Percentiles rank a stretch among this genome's conserved stretches.
Conservation (phyloP, 2,329 filamentous ascomycete genomes). For the Sporothrix variecibatus region DNA sequence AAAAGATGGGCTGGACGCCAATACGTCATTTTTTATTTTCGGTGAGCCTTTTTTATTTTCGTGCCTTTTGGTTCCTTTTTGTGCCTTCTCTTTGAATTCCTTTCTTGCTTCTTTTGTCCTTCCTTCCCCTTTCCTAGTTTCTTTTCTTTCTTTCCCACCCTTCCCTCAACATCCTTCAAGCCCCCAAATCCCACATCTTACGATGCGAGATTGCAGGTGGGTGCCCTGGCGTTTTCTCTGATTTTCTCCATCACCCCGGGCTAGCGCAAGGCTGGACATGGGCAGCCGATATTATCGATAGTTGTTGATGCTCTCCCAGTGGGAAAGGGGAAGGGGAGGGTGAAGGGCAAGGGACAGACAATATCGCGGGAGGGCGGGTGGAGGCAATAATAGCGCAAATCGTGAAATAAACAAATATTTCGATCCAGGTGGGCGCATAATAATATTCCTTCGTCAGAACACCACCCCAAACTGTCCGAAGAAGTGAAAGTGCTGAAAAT, state of each 20-base stretch:
- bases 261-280: not conserved
- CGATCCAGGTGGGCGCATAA: not conserved
- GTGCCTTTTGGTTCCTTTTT: not conserved
- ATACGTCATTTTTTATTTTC: conserved; percentile 9
- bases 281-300: not conserved
- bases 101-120: not conserved
- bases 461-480: not conserved
- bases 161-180: not conserved
- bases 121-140: not conserved
- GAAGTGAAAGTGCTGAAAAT: not conserved
- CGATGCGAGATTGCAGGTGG: conserved; percentile 3
- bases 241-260: not conserved
- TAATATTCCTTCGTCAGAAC: not conserved
- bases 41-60: not conserved
- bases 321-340: not conserved
- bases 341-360: not conserved
- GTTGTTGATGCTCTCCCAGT: not conserved
- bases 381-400: not conserved
- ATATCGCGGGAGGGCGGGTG: not conserved
- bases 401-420: not conserved
- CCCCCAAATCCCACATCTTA: not conserved
- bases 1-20: not conserved
- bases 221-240: not conserved
- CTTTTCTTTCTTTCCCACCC: not conserved
- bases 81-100: no score